Conservation (phyloP, 495 filamentous ascomycete genomes). For the Aspergillus sclerotiicarbonarius region DNA sequence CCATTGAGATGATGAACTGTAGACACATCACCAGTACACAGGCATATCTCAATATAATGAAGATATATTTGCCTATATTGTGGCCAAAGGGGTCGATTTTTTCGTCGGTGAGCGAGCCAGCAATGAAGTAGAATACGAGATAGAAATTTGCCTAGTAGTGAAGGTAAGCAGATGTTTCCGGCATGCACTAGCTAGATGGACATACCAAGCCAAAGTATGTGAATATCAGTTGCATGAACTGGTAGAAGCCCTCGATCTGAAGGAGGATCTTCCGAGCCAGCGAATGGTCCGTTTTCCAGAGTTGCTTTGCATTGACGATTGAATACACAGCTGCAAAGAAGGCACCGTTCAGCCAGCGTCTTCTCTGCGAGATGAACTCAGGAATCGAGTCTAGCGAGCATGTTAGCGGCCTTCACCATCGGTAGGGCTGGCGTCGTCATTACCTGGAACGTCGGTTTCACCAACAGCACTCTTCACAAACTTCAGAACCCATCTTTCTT, state of each 20-base stretch:
- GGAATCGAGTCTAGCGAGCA: slow-evolving; percentile 46
- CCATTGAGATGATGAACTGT: slow-evolving; percentile 98
- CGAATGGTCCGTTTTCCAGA: slow-evolving; percentile 94
- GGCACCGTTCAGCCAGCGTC: slow-evolving; percentile 97
- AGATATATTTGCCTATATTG: slow-evolving; percentile 78
- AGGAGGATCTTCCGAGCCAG: slow-evolving; percentile 83
- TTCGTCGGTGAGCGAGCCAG: slow-evolving; percentile 83
- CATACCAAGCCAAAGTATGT: slow-evolving; percentile 90
- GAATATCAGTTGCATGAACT: slow-evolving; percentile 85
- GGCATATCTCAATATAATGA: slow-evolving; percentile 78
- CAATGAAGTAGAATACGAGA: slow-evolving; percentile 97
- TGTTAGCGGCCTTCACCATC: slow-evolving; percentile 2
- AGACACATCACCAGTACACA: slow-evolving; percentile 85
- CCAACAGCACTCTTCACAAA: slow-evolving; percentile 95
- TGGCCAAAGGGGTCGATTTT: slow-evolving; percentile 87
- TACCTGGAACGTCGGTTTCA: slow-evolving; percentile 96
- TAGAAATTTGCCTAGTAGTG: slow-evolving; percentile 83
- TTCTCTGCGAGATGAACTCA: slow-evolving; percentile 93
- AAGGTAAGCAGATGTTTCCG: neutral
- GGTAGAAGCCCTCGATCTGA: slow-evolving; percentile 95
- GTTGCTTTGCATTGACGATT: slow-evolving; percentile 87
- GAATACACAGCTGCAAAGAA: slow-evolving; percentile 99
- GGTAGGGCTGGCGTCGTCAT: slow-evolving; percentile 19
- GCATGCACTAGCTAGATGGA: neutral
- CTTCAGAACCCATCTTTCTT: slow-evolving; percentile 94